Base-by-base conservation (phyloP, 2,329 filamentous ascomycete genomes). In the Allantophomopsis lycopodina region DNA sequence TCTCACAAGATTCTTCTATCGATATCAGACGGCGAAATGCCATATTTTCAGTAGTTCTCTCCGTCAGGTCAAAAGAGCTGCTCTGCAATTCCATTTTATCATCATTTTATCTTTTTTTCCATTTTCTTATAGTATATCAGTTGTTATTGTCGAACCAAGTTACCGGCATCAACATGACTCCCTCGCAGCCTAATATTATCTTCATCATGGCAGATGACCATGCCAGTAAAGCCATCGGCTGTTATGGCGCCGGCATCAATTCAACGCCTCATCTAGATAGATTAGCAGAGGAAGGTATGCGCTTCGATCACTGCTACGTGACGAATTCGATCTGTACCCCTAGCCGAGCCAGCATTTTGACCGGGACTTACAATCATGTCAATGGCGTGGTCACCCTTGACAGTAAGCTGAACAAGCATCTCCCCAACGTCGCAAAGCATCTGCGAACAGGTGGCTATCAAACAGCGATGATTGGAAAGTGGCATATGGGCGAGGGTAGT, bases 191-290 rank as follows among this genome's bases (percentile, higher is more conserved):
- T 32, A 64, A 64, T 42, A 63, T 67, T 41, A 42, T 71, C 40
- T 71, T 71, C 53, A 68, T 71, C 50, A 68, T 71, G 64, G 68
- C 66, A 0, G 67, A 71, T 51, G 68, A 71, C 52, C 67, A 71
- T 55, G 68, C 68, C 7, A 54, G 63, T 34, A 70, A 71, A 46
- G 55, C 65, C 13, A 69, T 69, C 36, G 60, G 55, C 14, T 58
- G 56, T 42, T 71, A 71, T 32, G 66, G 66, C 2, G 64, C 65
- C 2, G 64, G 62, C 4, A 69, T 72, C 48, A 71, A 71, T 48
- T 40, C 59, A 38, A 71, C 68, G 1, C 67, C 68, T 6, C 65
- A 71, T 44, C 54, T 72, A 15, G 67, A 71, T 46, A 59, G 67
- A 0, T 46, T 71, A 4, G 68, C 66, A 0, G 54, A 49, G 1